These are phyloP conservation scores for Bretschneidera sinensis DNA, from an alignment of 345 rosid genomes.

Conservation along the genomic window DNA sequence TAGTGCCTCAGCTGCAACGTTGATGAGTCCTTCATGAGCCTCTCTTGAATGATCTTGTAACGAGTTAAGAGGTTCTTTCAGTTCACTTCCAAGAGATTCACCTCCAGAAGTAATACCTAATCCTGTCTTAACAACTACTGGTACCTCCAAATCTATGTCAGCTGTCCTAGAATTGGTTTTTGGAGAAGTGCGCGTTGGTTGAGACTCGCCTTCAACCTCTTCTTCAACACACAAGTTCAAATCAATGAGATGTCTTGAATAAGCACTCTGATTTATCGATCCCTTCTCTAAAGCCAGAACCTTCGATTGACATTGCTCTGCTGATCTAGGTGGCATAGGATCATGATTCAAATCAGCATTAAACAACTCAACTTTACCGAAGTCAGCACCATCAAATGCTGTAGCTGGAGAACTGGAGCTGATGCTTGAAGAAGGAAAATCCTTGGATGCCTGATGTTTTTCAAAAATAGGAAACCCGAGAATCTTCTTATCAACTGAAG, in stretches of 20 bases:
- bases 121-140: conserved; percentile 30
- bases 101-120: conserved; percentile 15
- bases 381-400: conserved; percentile 14
- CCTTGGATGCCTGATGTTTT: conserved; percentile 23
- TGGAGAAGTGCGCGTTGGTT: conserved; percentile 21
- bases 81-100: conserved; percentile 21
- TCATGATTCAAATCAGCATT: conserved; percentile 7
- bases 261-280: conserved; percentile 12
- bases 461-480: conserved; percentile 34
- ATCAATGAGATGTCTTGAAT: conserved; percentile 42
- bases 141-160: conserved; percentile 63
- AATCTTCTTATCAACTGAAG: conserved; percentile 29
- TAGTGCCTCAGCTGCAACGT: conserved; percentile 60
- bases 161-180: conserved; percentile 27
- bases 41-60: conserved; percentile 15
- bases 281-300: conserved; percentile 8
- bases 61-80: conserved; percentile 18
- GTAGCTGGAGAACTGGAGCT: conserved; percentile 7
- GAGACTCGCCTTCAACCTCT: conserved; percentile 34
- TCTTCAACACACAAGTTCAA: conserved; percentile 56
- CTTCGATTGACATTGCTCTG: conserved; percentile 8
- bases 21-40: conserved; percentile 20
- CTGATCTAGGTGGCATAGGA: conserved; percentile 15
- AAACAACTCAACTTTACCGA: not conserved
- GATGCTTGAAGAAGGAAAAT: conserved; percentile 18